A percentile compares a stretch with the other conserved stretches of the same genome.
These are phyloP conservation scores for Arthrobotrys musiformis DNA, from an alignment of 2,329 filamentous ascomycete genomes.

Conservation along the genomic window DNA sequence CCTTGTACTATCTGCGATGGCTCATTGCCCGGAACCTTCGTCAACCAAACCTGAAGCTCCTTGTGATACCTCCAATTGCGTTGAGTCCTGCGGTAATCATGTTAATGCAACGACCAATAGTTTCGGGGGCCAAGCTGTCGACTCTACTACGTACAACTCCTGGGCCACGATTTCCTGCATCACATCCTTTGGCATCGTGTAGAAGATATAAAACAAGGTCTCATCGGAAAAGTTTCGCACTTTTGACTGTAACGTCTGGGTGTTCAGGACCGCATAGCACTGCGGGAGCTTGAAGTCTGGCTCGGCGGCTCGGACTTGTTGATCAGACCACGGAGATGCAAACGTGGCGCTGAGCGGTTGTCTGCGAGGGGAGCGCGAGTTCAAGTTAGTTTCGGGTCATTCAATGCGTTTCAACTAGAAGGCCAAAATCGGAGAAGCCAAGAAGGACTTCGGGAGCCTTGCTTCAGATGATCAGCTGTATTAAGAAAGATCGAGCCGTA, in stretches of 20 bases:
- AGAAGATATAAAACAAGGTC: slow-evolving; percentile 77
- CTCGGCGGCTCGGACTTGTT: slow-evolving; percentile 70
- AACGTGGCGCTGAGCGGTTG: slow-evolving; percentile 73
- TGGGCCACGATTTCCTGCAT: slow-evolving; percentile 74
- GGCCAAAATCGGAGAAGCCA: slow-evolving; percentile 42
- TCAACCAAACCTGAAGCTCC: slow-evolving; percentile 68
- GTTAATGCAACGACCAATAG: not conserved
- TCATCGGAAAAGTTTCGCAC: slow-evolving; percentile 72
- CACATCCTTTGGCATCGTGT: slow-evolving; percentile 73
- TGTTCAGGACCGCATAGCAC: slow-evolving; percentile 75
- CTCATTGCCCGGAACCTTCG: slow-evolving; percentile 66
- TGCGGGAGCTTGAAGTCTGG: slow-evolving; percentile 73
- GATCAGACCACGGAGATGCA: slow-evolving; percentile 72
- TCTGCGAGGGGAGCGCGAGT: slow-evolving; percentile 5
- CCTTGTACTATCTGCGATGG: slow-evolving; percentile 64
- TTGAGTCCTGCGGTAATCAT: slow-evolving; percentile 54
- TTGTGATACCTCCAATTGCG: slow-evolving; percentile 68
- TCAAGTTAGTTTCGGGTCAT: slow-evolving; percentile 55
- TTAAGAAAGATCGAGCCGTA: slow-evolving; percentile 62
- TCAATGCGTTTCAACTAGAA: slow-evolving; percentile 16
- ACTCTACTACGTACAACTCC: slow-evolving; percentile 65
- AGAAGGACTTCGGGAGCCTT: slow-evolving; percentile 55
- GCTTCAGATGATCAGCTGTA: slow-evolving; percentile 39
- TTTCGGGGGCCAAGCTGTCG: not conserved
- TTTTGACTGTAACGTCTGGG: slow-evolving; percentile 71